Evolutionary conservation across 2,329 filamentous ascomycete species (phyloP).

Genomic region (Canariomyces notabilis): DNA sequence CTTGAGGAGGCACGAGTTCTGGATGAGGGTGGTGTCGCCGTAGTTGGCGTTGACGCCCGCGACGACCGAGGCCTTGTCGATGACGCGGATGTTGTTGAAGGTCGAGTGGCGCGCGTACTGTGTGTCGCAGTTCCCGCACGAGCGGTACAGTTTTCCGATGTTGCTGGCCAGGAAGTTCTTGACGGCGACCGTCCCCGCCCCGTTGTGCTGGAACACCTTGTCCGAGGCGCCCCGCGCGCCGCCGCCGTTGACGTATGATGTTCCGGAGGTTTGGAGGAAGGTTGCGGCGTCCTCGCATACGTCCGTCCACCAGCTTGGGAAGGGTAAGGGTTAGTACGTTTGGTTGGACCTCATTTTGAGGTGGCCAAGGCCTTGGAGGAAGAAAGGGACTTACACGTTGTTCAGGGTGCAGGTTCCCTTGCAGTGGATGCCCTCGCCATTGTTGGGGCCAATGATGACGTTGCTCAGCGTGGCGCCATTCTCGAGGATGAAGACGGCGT

Average conservation of each 20-base stretch:
- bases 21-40: constrained; percentile 32
- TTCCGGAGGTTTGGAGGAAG: constrained; percentile 33
- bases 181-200: constrained; percentile 31
- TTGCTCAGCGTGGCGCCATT: constrained; percentile 47
- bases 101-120: constrained; percentile 37
- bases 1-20: constrained; percentile 21
- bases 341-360: too few species aligned
- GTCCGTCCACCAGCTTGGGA: constrained; percentile 31
- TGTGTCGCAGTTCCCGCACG: constrained; percentile 44
- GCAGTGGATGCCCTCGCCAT: constrained; percentile 47
- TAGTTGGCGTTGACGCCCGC: constrained; percentile 46
- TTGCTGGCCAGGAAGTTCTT: constrained; percentile 38
- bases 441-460: constrained; percentile 46
- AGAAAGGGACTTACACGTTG: constrained; percentile 21
- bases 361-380: neutral
- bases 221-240: constrained; percentile 34
- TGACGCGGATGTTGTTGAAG: constrained; percentile 40
- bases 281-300: constrained; percentile 35
- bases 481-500: constrained; percentile 47
- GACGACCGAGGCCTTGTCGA: constrained; percentile 37
- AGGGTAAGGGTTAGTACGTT: neutral
- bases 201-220: constrained; percentile 38
- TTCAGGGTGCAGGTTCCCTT: constrained; percentile 41
- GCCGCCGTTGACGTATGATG: constrained; percentile 35
- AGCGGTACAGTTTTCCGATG: constrained; percentile 44